Evolutionary conservation across 306 rosid species (phyloP).

Genomic region (Abrus pulchellus): DNA sequence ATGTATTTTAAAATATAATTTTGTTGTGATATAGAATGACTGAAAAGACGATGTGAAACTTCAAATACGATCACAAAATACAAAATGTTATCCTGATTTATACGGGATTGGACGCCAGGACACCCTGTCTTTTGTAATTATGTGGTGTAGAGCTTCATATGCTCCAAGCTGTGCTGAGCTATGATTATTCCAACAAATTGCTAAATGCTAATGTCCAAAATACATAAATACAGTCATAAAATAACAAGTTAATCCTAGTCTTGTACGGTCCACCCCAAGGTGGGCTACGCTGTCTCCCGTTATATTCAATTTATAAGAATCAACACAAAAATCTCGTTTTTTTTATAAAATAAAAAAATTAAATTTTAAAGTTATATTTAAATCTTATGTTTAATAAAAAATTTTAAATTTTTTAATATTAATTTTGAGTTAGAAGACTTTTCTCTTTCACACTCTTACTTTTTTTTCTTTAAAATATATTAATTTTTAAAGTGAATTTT

Average conservation of each 20-base stretch:
- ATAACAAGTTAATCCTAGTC: background rate
- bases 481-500: no score
- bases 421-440: no score
- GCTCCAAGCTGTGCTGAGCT: slow-evolving; percentile 39
- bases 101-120: slow-evolving; percentile 29
- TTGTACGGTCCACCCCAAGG: slow-evolving; percentile 6
- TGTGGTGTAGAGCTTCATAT: slow-evolving; percentile 3
- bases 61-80: background rate
- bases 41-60: background rate
- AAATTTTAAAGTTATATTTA: no score
- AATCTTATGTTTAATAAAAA: no score
- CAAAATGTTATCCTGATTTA: background rate
- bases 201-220: slow-evolving; percentile 31
- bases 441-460: no score
- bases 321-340: background rate
- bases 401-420: no score
- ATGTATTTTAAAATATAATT: background rate
- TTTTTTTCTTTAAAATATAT: no score
- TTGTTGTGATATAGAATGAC: background rate
- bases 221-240: background rate
- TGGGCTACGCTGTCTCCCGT: slow-evolving; percentile 11
- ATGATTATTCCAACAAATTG: slow-evolving; percentile 19
- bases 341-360: no score
- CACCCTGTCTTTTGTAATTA: slow-evolving; percentile 32
- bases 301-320: slow-evolving; percentile 26